Conservation (phyloP, 2,329 filamentous ascomycete genomes). For the Trichoderma polysporum region DNA sequence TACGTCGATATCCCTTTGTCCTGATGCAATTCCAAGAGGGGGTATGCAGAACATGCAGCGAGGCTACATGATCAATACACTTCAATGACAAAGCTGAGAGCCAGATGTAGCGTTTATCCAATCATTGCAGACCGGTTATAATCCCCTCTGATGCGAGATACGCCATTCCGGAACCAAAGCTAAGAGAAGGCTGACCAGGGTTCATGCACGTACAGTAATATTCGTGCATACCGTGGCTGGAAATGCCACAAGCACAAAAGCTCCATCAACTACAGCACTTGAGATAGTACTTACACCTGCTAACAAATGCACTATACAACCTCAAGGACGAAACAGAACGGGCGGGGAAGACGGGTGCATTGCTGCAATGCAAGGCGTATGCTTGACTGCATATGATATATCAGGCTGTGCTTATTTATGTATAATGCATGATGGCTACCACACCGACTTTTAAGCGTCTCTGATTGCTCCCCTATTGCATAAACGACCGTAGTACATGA, state of each 20-base stretch:
- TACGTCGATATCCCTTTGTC: background rate
- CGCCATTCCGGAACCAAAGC: too few species aligned
- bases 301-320: background rate
- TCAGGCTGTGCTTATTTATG: background rate
- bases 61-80: background rate
- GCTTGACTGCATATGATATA: background rate
- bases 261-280: background rate
- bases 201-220: background rate
- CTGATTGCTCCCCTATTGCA: background rate
- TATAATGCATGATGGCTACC: background rate
- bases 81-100: too few species aligned
- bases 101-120: background rate
- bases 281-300: too few species aligned
- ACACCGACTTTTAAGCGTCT: background rate
- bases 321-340: background rate
- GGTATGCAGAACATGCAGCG: background rate
- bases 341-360: background rate
- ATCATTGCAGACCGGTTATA: background rate
- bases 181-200: background rate
- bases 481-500: background rate
- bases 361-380: constrained; percentile 3
- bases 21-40: background rate
- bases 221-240: background rate
- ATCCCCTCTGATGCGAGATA: background rate
- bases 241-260: background rate